These are phyloP conservation scores for Acarospora socialis DNA, from an alignment of 2,329 filamentous ascomycete genomes.

Conservation along the genomic window DNA sequence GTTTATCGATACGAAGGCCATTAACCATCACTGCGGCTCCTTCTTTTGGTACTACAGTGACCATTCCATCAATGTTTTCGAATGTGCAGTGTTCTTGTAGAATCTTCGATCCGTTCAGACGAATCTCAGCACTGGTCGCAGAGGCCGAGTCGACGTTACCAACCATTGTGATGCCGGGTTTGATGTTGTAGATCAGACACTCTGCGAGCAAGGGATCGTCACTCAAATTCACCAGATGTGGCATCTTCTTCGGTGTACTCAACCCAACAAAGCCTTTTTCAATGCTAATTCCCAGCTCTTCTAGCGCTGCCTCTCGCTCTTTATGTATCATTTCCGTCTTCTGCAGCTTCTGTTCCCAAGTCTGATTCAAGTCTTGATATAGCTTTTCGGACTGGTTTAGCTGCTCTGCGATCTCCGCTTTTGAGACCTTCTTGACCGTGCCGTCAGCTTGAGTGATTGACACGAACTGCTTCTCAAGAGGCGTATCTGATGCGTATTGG, in stretches of 20 bases:
- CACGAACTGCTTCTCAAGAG: constrained; percentile 89
- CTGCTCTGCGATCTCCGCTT: constrained; percentile 95
- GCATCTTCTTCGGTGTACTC: constrained; percentile 97
- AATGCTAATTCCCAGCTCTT: constrained; percentile 96
- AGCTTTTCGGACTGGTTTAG: constrained; percentile 93
- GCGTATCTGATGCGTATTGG: constrained; percentile 82
- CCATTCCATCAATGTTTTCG: constrained; percentile 81
- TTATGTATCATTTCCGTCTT: constrained; percentile 98
- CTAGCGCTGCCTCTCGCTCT: constrained; percentile 83
- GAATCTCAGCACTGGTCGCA: constrained; percentile 71
- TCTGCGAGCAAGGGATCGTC: constrained; percentile 86
- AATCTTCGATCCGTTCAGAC: constrained; percentile 86
- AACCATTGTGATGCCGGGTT: constrained; percentile 85
- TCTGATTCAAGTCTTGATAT: constrained; percentile 90
- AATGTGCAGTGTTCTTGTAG: constrained; percentile 86
- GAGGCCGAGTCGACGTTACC: constrained; percentile 76
- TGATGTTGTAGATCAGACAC: constrained; percentile 94
- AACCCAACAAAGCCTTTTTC: constrained; percentile 95
- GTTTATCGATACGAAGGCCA: constrained; percentile 73
- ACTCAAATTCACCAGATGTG: constrained; percentile 95
- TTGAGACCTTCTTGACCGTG: constrained; percentile 83
- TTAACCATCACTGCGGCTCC: constrained; percentile 99
- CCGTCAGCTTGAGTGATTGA: constrained; percentile 82
- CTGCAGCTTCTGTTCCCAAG: constrained; percentile 90
- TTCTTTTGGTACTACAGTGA: constrained; percentile 79